A percentile compares a stretch with the other conserved stretches of the same genome.
phyloP scores from a whole-genome alignment of 495 filamentous ascomycete species.

The Amniculicola lignicola region DNA sequence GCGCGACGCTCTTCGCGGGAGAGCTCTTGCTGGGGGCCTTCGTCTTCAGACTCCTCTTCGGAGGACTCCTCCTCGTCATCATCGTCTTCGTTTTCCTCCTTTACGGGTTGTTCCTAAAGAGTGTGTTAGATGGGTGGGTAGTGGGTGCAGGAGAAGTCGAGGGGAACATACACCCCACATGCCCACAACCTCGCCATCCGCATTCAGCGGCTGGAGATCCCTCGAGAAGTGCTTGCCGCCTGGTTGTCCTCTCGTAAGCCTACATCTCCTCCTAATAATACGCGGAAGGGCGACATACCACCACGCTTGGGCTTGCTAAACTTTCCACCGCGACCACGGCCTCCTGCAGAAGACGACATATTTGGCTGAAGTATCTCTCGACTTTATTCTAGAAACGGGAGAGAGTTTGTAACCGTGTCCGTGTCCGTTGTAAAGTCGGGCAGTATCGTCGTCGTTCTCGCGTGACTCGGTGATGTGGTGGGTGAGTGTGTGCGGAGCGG shows the following conservation, averaged over 20 bases:
- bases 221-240: constrained; percentile 94
- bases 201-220: constrained; percentile 79
- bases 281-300: constrained; percentile 44
- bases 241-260: no score
- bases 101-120: constrained; percentile 47
- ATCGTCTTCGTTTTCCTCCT: constrained; percentile 43
- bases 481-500: no score
- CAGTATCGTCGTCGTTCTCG: no score
- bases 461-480: no score
- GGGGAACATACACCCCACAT: constrained; percentile 67
- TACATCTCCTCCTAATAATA: no score
- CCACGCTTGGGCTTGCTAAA: constrained; percentile 90
- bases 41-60: constrained; percentile 42
- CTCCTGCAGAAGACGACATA: constrained; percentile 60
- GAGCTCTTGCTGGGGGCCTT: constrained; percentile 47
- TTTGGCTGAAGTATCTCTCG: constrained; percentile 13
- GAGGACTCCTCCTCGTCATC: constrained; percentile 45
- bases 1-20: constrained; percentile 85
- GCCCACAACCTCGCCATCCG: constrained; percentile 70
- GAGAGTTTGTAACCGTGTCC: no score
- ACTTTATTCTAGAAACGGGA: not conserved
- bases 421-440: no score
- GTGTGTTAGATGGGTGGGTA: constrained; percentile 3
- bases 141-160: constrained; percentile 6
- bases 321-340: constrained; percentile 78